Evolutionary conservation across 371 early-diverging fungal species (phyloP).

Genomic region (Mortierella sp.): DNA sequence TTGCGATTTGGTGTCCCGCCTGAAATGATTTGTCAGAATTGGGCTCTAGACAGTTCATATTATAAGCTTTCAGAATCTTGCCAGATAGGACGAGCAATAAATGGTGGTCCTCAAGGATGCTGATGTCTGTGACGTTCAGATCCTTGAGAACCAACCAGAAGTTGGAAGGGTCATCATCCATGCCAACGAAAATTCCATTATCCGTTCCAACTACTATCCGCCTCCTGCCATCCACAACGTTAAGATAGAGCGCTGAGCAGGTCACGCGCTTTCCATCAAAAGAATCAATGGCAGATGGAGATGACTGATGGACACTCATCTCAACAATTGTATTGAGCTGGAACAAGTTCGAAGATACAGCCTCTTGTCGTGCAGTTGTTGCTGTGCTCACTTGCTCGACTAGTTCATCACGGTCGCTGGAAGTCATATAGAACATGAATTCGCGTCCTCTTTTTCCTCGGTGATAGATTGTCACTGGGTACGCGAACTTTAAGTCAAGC

Average conservation of each 20-base stretch:
- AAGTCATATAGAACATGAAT: conserved; percentile 54
- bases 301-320: conserved; percentile 63
- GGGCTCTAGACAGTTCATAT: conserved; percentile 74
- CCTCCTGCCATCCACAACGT: conserved; percentile 66
- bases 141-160: conserved; percentile 72
- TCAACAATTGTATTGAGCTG: conserved; percentile 66
- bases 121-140: conserved; percentile 86
- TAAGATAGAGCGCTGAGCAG: conserved; percentile 77
- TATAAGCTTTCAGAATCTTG: conserved; percentile 74
- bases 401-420: conserved; percentile 83
- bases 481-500: conserved; percentile 17
- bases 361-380: conserved; percentile 65
- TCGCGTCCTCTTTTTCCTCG: conserved; percentile 40
- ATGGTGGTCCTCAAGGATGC: conserved; percentile 79
- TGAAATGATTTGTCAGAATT: conserved; percentile 59
- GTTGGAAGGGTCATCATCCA: conserved; percentile 42
- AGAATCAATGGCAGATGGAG: conserved; percentile 67
- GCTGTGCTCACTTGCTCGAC: conserved; percentile 75
- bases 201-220: conserved; percentile 89
- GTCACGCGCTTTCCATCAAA: conserved; percentile 69
- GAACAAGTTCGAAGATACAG: conserved; percentile 70
- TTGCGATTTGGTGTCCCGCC: conserved; percentile 76
- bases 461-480: conserved; percentile 36
- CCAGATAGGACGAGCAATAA: conserved; percentile 80
- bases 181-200: conserved; percentile 79